Evolutionary conservation across 495 filamentous ascomycete genomes (phyloP), one percentile per base, ranked within the genome.

Genomic region (Wilcoxina mikolae): DNA sequence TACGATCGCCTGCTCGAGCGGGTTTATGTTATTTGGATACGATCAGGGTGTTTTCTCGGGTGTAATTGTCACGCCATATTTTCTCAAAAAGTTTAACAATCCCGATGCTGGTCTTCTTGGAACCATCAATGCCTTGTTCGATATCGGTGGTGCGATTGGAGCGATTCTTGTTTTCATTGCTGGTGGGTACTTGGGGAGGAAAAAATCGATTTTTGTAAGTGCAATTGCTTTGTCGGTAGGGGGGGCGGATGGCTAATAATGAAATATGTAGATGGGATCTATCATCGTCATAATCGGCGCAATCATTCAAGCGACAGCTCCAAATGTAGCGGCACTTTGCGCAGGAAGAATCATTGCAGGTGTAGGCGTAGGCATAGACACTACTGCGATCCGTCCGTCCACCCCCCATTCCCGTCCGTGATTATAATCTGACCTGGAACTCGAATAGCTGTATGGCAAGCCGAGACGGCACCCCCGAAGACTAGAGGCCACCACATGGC

Each of bases 71-170:
- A 31, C 47, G 47, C 47, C 47, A 28, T 50, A 31, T n/a, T 50
- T 50, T 10, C 47, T 50, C 3, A 2, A 60, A 24, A 64, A 68
- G 23, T 72, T 72, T 53, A 65, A 67, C 39, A 64, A 73, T 39
- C 70, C 70, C 7, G 60, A 68, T 26, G 60, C 68, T 0, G 60
- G 54, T 1, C 69, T 71, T 65, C 67, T 70, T n/a, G 73, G 72
- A 4, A 68, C 72, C 15, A 66, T 73, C 45, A 72, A 69, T 10
- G 70, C 69, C 0, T 65, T 74, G 24, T 74, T 73, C 54, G 70
- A 74, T 53, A 68, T 76, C 39, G 73, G 73, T 7, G 71, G 71
- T 41, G 69, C 72, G 4, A 53, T 70, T 5, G 73, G 73, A 2
- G 72, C 70, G 25, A 67, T 74, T 15, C 41, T 70, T 3, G 66